Evolutionary conservation across 2,329 filamentous ascomycete species (phyloP).

Genomic region (Myotisia sp.): DNA sequence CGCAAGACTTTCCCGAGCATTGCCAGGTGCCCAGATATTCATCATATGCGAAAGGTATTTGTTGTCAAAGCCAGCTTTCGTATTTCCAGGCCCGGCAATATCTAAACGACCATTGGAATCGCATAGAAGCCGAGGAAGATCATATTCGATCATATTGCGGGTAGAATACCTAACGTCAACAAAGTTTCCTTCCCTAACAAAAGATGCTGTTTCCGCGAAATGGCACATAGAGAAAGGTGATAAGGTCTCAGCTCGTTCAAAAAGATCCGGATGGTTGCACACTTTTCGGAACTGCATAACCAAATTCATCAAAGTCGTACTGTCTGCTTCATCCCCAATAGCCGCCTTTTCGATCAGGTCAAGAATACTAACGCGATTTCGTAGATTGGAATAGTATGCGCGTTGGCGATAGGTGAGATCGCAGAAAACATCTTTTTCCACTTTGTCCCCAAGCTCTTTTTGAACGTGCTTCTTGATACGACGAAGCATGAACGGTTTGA

Average conservation of each 20-base stretch:
- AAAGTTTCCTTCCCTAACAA: slow-evolving; percentile 72
- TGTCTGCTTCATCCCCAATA: slow-evolving; percentile 84
- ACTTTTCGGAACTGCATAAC: slow-evolving; percentile 99
- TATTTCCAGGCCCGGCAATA: slow-evolving; percentile 58
- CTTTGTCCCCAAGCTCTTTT: slow-evolving; percentile 97
- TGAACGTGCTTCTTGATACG: slow-evolving; percentile 99
- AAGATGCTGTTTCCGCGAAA: slow-evolving; percentile 91
- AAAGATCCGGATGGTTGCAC: slow-evolving; percentile 94
- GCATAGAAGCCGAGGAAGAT: slow-evolving; percentile 68
- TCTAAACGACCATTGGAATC: slow-evolving; percentile 63
- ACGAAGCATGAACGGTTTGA: slow-evolving; percentile 98
- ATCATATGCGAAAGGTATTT: slow-evolving; percentile 67
- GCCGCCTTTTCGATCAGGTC: slow-evolving; percentile 96
- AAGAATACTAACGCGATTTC: slow-evolving; percentile 97
- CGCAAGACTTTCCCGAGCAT: slow-evolving; percentile 52
- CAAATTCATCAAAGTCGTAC: slow-evolving; percentile 92
- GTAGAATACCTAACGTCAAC: slow-evolving; percentile 77
- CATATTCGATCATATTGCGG: slow-evolving; percentile 71
- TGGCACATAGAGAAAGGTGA: slow-evolving; percentile 72
- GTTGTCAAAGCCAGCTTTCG: slow-evolving; percentile 61
- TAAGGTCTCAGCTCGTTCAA: slow-evolving; percentile 82
- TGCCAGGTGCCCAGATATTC: slow-evolving; percentile 77
- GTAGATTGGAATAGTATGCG: slow-evolving; percentile 78
- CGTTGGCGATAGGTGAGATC: slow-evolving; percentile 92
- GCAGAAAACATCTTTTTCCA: slow-evolving; percentile 91